Percentiles rank a stretch among this genome's conserved stretches.
phyloP scores from a whole-genome alignment of 139 green algal species.

The Coelastrella sp. region DNA sequence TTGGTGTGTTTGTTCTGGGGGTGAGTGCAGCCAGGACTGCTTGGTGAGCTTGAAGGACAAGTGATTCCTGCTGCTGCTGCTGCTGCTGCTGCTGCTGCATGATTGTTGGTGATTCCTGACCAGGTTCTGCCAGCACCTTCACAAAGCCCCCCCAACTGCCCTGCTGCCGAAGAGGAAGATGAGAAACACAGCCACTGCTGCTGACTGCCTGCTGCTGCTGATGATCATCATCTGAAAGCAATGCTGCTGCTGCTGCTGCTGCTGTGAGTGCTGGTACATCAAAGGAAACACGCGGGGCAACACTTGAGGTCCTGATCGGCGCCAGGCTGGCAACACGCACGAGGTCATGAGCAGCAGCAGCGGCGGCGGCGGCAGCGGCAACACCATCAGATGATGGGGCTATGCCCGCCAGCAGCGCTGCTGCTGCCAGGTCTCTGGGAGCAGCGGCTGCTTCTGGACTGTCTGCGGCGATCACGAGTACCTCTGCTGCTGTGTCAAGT shows the following conservation, averaged over 20 bases:
- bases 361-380: background rate
- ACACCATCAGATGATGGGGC: background rate
- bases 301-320: slow-evolving; percentile 3
- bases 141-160: slow-evolving; percentile 23
- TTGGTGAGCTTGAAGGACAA: background rate
- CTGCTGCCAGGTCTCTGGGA: background rate
- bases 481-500: background rate
- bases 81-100: slow-evolving; percentile 35
- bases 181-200: background rate
- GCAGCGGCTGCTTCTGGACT: background rate
- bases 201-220: slow-evolving; percentile 28
- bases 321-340: background rate
- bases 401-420: background rate
- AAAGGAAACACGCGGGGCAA: background rate
- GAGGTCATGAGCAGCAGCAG: background rate
- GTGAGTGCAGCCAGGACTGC: background rate
- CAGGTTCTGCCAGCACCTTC: background rate
- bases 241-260: slow-evolving; percentile 14
- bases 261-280: background rate
- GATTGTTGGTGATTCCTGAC: background rate
- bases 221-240: no score
- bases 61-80: background rate
- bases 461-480: background rate
- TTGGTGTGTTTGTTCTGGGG: background rate
- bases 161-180: background rate